Conservation (phyloP, 306 rosid genomes). For the Arachis stenosperma region DNA sequence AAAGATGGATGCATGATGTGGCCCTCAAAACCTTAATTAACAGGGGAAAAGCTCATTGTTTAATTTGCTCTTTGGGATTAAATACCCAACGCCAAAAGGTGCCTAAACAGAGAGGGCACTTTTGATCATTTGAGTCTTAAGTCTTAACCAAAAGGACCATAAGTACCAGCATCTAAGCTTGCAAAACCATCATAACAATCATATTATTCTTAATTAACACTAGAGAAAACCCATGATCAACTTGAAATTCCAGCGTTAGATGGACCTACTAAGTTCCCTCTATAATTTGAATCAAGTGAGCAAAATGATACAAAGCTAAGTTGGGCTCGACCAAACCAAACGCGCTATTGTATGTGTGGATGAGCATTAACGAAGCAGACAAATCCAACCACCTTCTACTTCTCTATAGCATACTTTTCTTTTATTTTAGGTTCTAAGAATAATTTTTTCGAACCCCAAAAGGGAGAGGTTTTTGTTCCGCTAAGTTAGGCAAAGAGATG, state of each 20-base stretch:
- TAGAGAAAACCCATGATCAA: constrained; percentile 1
- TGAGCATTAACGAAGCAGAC: constrained; percentile 31
- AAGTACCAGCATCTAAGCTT: not conserved
- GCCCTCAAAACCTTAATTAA: not conserved
- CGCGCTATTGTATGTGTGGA: constrained; percentile 18
- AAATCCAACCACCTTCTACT: constrained; percentile 37
- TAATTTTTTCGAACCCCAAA: not conserved
- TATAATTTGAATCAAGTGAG: not conserved
- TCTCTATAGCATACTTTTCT: not conserved
- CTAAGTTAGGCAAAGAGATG: constrained; percentile 39
- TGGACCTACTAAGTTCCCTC: constrained; percentile 22
- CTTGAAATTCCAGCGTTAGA: not conserved
- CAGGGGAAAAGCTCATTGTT: not conserved
- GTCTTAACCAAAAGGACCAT: not conserved
- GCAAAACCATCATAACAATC: not conserved
- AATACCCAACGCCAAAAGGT: not conserved
- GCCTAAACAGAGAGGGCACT: not conserved
- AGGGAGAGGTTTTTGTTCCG: constrained; percentile 11
- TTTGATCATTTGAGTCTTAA: constrained; percentile 5
- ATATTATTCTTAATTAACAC: not conserved
- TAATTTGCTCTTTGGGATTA: not conserved
- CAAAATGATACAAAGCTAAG: constrained; percentile 18
- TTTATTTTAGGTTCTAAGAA: not conserved
- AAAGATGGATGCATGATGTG: not conserved
- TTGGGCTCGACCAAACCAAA: constrained; percentile 19